These are phyloP conservation scores for Discostella stelligera DNA, from an alignment of 352 stramenopile species.

Conservation along the genomic window DNA sequence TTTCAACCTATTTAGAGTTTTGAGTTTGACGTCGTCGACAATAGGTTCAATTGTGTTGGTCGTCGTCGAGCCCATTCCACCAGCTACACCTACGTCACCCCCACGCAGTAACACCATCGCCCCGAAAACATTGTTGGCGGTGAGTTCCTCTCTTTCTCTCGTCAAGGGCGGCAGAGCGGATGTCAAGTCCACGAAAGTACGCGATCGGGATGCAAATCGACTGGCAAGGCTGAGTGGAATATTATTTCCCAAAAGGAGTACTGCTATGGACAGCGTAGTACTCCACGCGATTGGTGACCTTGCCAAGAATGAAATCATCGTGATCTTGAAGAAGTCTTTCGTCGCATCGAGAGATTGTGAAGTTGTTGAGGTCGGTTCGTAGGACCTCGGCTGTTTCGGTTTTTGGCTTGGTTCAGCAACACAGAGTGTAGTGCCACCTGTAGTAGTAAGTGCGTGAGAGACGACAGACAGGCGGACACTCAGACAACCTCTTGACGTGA, in stretches of 20 bases:
- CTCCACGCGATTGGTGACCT: too few relatives aligned
- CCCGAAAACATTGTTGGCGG: neutral
- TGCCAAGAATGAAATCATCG: too few relatives aligned
- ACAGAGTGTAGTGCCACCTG: too few relatives aligned
- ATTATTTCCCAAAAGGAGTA: conserved; percentile 5
- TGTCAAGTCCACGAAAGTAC: conserved; percentile 1
- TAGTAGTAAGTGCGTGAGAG: too few relatives aligned
- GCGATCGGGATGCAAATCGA: conserved; percentile 19
- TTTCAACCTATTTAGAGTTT: conserved; percentile 22
- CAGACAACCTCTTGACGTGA: too few relatives aligned
- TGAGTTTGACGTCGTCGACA: neutral
- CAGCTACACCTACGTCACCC: conserved; percentile 4
- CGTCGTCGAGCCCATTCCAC: conserved; percentile 22
- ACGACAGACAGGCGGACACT: too few relatives aligned
- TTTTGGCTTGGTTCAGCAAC: too few relatives aligned
- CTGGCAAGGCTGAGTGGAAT: neutral
- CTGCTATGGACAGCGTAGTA: neutral
- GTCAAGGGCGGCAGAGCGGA: conserved; percentile 8
- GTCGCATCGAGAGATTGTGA: too few relatives aligned
- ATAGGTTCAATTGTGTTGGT: neutral
- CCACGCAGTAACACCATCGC: conserved; percentile 24
- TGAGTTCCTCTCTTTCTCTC: neutral
- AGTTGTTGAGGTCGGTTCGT: too few relatives aligned
- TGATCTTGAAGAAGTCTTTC: too few relatives aligned
- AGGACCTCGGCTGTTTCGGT: too few relatives aligned